Evolutionary conservation across 2,329 filamentous ascomycete species (phyloP).

Genomic region (Teratosphaeria viscida): DNA sequence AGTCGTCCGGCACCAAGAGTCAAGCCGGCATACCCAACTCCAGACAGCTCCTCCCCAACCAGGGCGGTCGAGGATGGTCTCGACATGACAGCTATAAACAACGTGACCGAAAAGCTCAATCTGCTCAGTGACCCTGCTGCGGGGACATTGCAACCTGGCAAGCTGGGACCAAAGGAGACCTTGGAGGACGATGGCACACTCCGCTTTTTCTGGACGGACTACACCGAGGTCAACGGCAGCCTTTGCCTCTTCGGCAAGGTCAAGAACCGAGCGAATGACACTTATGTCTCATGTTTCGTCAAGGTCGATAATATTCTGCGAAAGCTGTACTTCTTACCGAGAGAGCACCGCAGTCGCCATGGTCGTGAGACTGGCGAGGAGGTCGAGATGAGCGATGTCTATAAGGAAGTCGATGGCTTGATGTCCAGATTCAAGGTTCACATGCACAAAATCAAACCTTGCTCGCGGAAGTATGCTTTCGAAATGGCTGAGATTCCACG

Average conservation of each 20-base stretch:
- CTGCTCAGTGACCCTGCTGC: slow-evolving; percentile 65
- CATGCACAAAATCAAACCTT: slow-evolving; percentile 89
- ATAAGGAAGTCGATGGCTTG: slow-evolving; percentile 73
- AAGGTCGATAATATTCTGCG: slow-evolving; percentile 91
- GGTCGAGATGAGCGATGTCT: slow-evolving; percentile 80
- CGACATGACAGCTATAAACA: slow-evolving; percentile 80
- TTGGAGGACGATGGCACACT: slow-evolving; percentile 88
- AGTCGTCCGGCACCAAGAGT: slow-evolving; percentile 65
- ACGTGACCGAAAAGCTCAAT: slow-evolving; percentile 75
- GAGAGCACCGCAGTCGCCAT: slow-evolving; percentile 49
- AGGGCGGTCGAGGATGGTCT: slow-evolving; percentile 45
- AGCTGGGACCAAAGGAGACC: slow-evolving; percentile 73
- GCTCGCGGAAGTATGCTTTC: slow-evolving; percentile 87
- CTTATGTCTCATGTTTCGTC: slow-evolving; percentile 83
- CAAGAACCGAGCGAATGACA: slow-evolving; percentile 69
- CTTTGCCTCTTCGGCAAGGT: slow-evolving; percentile 95
- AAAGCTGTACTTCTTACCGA: slow-evolving; percentile 86
- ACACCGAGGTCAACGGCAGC: slow-evolving; percentile 81
- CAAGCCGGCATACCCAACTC: slow-evolving; percentile 58
- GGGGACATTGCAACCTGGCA: slow-evolving; percentile 59
- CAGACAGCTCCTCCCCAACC: slow-evolving; percentile 65
- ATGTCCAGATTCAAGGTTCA: slow-evolving; percentile 80
- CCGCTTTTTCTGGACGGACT: slow-evolving; percentile 95
- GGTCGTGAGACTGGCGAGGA: slow-evolving; percentile 64
- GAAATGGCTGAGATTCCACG: slow-evolving; percentile 79